phyloP scores from a whole-genome alignment of 2,329 filamentous ascomycete genomes.

The Aspergillus spinulosporus region DNA sequence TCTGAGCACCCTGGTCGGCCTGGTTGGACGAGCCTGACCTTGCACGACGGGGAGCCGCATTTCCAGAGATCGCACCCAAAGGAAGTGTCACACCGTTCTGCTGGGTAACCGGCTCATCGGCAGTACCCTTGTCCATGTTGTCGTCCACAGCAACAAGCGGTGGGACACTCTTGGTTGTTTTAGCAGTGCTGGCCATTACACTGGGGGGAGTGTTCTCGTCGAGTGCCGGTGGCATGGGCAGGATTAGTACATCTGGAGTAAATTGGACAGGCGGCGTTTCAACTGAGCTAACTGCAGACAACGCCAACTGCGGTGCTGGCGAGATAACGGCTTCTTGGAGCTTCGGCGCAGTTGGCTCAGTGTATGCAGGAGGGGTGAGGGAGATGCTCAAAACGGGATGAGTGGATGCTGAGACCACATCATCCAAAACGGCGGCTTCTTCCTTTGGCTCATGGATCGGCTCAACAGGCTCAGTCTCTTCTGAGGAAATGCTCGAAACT shows the following conservation, averaged over 20 bases:
- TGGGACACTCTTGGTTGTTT: slow-evolving; percentile 30
- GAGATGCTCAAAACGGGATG: slow-evolving; percentile 32
- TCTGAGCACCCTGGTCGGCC: slow-evolving; percentile 76
- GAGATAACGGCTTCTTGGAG: slow-evolving; percentile 25
- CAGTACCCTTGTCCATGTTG: slow-evolving; percentile 58
- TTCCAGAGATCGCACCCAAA: slow-evolving; percentile 65
- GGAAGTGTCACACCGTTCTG: slow-evolving; percentile 44
- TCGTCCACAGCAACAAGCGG: slow-evolving; percentile 63
- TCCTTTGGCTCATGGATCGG: slow-evolving; percentile 24
- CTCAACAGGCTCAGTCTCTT: slow-evolving; percentile 29
- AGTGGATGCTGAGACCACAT: slow-evolving; percentile 17
- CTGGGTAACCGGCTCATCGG: slow-evolving; percentile 35
- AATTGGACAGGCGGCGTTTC: slow-evolving; percentile 48
- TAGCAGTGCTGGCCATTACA: slow-evolving; percentile 22
- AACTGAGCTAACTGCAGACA: slow-evolving; percentile 47
- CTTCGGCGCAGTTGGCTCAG: slow-evolving; percentile 36
- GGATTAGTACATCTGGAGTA: slow-evolving; percentile 28
- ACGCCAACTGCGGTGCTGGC: slow-evolving; percentile 34
- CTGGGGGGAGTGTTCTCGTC: slow-evolving; percentile 28
- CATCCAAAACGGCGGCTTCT: slow-evolving; percentile 11
- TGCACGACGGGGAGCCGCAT: slow-evolving; percentile 42
- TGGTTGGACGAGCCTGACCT: slow-evolving; percentile 43
- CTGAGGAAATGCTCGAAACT: slow-evolving; percentile 33
- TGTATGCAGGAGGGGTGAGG: slow-evolving; percentile 28
- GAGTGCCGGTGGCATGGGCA: slow-evolving; percentile 21